Evolutionary conservation across 2,329 filamentous ascomycete genomes (phyloP), one percentile per base, ranked within the genome.

Genomic region (Phaeosphaeria sp.): DNA sequence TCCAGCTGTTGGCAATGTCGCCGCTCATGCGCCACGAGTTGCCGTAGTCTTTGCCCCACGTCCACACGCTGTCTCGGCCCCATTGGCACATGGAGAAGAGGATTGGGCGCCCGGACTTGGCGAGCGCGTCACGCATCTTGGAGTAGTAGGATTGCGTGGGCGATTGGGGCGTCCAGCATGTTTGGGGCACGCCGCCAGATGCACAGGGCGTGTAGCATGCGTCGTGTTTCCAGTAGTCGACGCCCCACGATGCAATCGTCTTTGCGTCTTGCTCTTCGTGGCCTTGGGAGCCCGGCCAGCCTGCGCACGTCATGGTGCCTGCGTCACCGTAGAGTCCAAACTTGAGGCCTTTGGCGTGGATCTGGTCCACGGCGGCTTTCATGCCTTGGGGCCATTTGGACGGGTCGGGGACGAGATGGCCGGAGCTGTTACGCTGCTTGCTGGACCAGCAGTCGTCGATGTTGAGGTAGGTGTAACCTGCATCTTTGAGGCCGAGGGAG

Each of bases 381-480:
- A 90, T 87, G 0, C 87, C 87, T n/a, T 81, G 74, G 0, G 87
- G 87, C 57, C 89, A 90, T 71, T 2, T 87, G 84, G 63, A 87
- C 87, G 58, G 55, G 30, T 77, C 52, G 59, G 76, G 54, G 69
- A 71, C 30, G 72, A 80, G 46, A 69, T 75, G 50, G 60, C 70
- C 44, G 44, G 60, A 55, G 71, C 67, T 42, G 77, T 82, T 55
- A 76, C 82, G 61, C 10, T 81, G 78, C 80, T 82, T 48, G 75
- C 77, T 58, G 73, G 77, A 56, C 72, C 71, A 89, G 76, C 86
- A 88, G 68, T 89, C 87, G 72, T 89, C 85, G 27, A 79, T 83
- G 66, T 85, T 85, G 57, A 87, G 80, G 54, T 87, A 87, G 21
- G 82, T 72, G 66, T 87, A 87, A 1, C 85, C 85, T 3, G 81